Evolutionary conservation across 2,329 filamentous ascomycete species (phyloP).

Genomic region (Pseudogymnoascus sp.): DNA sequence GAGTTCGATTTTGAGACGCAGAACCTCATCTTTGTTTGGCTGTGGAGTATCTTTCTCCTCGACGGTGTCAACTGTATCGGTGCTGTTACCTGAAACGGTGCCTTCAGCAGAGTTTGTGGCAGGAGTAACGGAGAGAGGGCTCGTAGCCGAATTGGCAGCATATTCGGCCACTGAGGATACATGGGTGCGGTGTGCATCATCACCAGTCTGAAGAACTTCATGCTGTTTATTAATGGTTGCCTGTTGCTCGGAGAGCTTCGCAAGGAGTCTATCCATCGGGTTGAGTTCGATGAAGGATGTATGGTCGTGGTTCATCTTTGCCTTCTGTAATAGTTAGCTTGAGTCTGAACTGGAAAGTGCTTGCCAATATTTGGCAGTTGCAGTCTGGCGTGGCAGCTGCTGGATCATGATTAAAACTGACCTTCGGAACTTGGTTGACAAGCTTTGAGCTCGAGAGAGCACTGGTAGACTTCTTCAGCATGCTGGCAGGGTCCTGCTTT

Average conservation of each 20-base stretch:
- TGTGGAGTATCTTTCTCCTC: slow-evolving; percentile 32
- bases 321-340: slow-evolving; percentile 35
- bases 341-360: slow-evolving; percentile 3
- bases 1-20: slow-evolving; percentile 63
- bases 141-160: slow-evolving; percentile 42
- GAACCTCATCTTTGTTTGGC: slow-evolving; percentile 48
- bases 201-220: slow-evolving; percentile 39
- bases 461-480: slow-evolving; percentile 32
- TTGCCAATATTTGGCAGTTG: neutral
- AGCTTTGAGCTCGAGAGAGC: slow-evolving; percentile 48
- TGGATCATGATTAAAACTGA: slow-evolving; percentile 24
- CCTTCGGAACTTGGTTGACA: slow-evolving; percentile 50
- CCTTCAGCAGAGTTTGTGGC: slow-evolving; percentile 46
- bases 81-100: slow-evolving; percentile 39
- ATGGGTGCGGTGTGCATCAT: slow-evolving; percentile 22
- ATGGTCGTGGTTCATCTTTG: slow-evolving; percentile 41
- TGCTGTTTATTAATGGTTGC: slow-evolving; percentile 52
- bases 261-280: slow-evolving; percentile 65
- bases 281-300: slow-evolving; percentile 35
- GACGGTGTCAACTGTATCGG: slow-evolving; percentile 45
- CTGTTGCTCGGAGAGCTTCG: slow-evolving; percentile 68
- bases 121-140: slow-evolving; percentile 56
- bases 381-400: neutral
- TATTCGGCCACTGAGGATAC: slow-evolving; percentile 35
- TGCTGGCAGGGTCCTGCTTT: slow-evolving; percentile 7